Evolutionary conservation across 345 rosid genomes (phyloP), one percentile per base, ranked within the genome.

Genomic region (Iberis pinnata): DNA sequence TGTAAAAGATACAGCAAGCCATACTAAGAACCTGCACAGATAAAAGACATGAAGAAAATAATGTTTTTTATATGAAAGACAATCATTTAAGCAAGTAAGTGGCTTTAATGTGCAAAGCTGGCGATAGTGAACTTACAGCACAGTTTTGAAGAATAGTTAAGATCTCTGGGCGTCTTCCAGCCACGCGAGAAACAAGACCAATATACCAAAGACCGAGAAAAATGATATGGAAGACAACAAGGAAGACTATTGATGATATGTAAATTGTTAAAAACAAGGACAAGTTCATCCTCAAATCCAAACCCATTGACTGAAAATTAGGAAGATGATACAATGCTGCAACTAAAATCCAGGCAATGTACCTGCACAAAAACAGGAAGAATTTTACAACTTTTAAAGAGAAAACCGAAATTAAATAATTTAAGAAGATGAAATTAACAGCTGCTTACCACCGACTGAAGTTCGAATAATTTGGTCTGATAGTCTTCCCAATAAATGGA

Each of bases 271-370:
- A 65, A 72, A 88, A 92, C 75, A 92, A 69, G 41, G 98, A 92
- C 72, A 92, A 75, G 77, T 92, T 92, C 98, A 92, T 92, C 83
- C 98, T 88, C 87, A 92, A 49, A 74, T 92, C 98, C 63, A 92
- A 75, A 69, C 98, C 98, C 98, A 92, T 92, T 47, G 97, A 88
- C 77, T 80, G 98, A 75, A 92, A 88, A 78, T 95, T 92, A 47
- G 98, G 98, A 65, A 92, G 95, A 72, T 92, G 98, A 70, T 92
- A 92, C 74, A 92, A 35, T 72, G 98, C 93, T 27, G 98, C 98
- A 68, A 88, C 80, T 72, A 84, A 83, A 80, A 92, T 88, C 98
- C 98, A 92, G 43, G 84, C 93, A 45, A 88, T 81, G 70, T 92
- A 92, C 98, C 98, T 92, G 68, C 73, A 73, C 15, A 70, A 53